Evolutionary conservation across 2,329 filamentous ascomycete genomes (phyloP).

Genomic region (Ceratocystis huliohia): DNA sequence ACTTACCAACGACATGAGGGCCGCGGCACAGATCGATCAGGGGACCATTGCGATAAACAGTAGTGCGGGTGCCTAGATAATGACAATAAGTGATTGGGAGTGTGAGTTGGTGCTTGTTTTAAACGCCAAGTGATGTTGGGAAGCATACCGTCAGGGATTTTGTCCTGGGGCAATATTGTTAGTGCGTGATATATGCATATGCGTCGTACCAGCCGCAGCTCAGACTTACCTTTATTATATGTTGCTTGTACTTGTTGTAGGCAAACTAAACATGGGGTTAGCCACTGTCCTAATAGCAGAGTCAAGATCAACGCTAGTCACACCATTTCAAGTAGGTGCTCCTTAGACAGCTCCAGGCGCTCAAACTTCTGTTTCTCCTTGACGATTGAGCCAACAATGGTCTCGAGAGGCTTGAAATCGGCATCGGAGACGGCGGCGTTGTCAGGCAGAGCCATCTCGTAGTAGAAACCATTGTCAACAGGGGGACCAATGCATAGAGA

Average conservation of each 20-base stretch:
- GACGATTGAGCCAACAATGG: constrained; percentile 66
- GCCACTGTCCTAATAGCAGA: background rate
- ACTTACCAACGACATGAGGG: constrained; percentile 64
- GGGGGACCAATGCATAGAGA: constrained; percentile 88
- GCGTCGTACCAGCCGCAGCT: too few species aligned
- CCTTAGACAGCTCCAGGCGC: constrained; percentile 76
- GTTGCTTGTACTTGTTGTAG: constrained; percentile 97
- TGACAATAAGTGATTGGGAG: background rate
- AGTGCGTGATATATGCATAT: constrained; percentile 2
- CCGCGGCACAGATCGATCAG: constrained; percentile 92
- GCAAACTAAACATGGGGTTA: constrained; percentile 45
- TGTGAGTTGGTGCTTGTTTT: background rate
- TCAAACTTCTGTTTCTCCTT: constrained; percentile 97
- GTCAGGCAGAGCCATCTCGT: constrained; percentile 79
- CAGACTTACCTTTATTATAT: constrained; percentile 57
- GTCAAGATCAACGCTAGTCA: background rate
- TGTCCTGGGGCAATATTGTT: constrained; percentile 41
- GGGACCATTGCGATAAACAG: constrained; percentile 86
- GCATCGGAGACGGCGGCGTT: constrained; percentile 55
- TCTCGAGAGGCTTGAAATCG: constrained; percentile 79
- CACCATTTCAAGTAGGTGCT: constrained; percentile 72
- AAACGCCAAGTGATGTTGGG: background rate
- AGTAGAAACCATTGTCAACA: constrained; percentile 87
- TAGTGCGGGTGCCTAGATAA: constrained; percentile 46
- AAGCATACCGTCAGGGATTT: constrained; percentile 67